phyloP scores from a whole-genome alignment of 768 basidiomycete species.

The Phlebiopsis flavidoalba region DNA sequence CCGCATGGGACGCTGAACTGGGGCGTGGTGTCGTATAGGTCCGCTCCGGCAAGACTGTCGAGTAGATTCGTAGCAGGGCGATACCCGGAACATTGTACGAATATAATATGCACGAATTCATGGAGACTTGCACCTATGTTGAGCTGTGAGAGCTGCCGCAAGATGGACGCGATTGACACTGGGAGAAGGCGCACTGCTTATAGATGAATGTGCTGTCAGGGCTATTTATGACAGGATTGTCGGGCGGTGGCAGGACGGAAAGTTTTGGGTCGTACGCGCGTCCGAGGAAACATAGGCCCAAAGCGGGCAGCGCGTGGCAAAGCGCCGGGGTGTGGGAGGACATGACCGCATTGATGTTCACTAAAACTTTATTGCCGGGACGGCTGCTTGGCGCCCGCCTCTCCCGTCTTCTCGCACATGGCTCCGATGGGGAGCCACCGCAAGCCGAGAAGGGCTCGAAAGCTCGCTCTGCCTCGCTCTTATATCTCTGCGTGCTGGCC shows the following conservation, averaged over 20 bases:
- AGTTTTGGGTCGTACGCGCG: not conserved
- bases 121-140: not conserved
- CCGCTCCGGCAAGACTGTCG: constrained; percentile 42
- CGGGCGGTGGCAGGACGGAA: not conserved
- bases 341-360: not conserved
- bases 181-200: too few relatives aligned
- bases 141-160: too few relatives aligned
- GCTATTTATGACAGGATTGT: not conserved
- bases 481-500: not conserved
- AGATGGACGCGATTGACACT: too few relatives aligned
- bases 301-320: not conserved
- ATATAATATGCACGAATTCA: not conserved
- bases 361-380: not conserved
- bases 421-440: not conserved
- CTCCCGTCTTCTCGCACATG: not conserved
- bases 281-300: not conserved
- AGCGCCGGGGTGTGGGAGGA: not conserved
- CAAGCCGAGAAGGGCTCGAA: not conserved
- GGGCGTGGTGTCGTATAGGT: constrained; percentile 25
- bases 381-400: not conserved
- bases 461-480: not conserved
- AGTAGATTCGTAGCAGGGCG: not conserved
- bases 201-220: too few relatives aligned
- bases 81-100: not conserved
- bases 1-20: not conserved